These are phyloP conservation scores for Camillea tinctor DNA, from an alignment of 2,329 filamentous ascomycete species.

Conservation along the genomic window DNA sequence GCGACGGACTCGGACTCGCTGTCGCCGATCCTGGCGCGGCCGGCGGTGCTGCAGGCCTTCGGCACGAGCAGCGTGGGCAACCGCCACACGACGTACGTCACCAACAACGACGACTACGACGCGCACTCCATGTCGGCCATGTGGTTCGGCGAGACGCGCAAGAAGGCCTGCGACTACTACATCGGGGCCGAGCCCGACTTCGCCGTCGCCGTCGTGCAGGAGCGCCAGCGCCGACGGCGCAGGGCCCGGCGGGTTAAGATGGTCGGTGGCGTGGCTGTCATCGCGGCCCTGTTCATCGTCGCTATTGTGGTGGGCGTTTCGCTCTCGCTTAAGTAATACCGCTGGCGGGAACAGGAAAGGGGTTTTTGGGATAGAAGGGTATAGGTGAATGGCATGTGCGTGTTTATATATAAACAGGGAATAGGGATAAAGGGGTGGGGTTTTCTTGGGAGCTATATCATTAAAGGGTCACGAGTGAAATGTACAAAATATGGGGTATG, in stretches of 20 bases:
- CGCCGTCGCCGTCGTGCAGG: background rate
- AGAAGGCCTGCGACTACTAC: background rate
- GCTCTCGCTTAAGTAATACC: background rate
- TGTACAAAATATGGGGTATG: background rate
- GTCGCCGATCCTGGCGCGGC: background rate
- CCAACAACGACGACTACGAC: background rate
- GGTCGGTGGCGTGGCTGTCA: background rate
- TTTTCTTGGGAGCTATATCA: background rate
- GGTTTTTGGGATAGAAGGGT: background rate
- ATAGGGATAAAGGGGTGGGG: background rate
- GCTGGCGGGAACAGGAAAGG: background rate
- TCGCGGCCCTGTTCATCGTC: background rate
- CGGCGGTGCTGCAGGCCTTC: background rate
- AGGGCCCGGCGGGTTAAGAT: background rate
- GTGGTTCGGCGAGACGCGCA: background rate
- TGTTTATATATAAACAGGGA: background rate
- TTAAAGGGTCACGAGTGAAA: background rate
- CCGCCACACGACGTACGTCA: background rate
- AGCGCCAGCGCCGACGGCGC: background rate
- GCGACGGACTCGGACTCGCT: background rate
- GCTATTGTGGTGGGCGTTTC: background rate
- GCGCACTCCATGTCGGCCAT: background rate
- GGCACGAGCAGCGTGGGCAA: background rate
- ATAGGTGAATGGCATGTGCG: background rate
- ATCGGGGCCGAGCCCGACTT: background rate